Conservation (phyloP, 148 eudicot genomes). For the Vaccinium vitisidaea region DNA sequence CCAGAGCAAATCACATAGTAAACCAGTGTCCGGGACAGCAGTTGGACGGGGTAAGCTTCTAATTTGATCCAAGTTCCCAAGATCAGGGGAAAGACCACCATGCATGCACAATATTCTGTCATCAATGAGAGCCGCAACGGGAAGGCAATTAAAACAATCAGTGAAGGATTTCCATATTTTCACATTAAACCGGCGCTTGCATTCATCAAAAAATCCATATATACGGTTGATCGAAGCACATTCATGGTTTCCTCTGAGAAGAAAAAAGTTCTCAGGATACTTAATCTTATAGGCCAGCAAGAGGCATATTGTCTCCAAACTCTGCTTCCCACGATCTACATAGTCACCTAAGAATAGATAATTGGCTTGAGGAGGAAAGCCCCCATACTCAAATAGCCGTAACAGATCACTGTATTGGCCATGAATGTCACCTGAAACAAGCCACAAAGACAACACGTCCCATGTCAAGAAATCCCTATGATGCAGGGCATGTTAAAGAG, state of each 20-base stretch:
- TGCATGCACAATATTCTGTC: constrained; percentile 32
- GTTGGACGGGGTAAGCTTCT: constrained; percentile 27
- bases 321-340: constrained; percentile 27
- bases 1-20: constrained; percentile 28
- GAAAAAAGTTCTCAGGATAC: constrained; percentile 15
- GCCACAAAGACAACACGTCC: background rate
- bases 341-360: constrained; percentile 26
- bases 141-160: constrained; percentile 29
- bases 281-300: constrained; percentile 26
- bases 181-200: constrained; percentile 28
- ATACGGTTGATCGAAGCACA: constrained; percentile 29
- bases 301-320: constrained; percentile 30
- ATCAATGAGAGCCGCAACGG: constrained; percentile 28
- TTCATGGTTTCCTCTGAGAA: constrained; percentile 9
- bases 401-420: constrained; percentile 28
- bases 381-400: constrained; percentile 25
- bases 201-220: constrained; percentile 27
- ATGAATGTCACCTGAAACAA: constrained; percentile 30
- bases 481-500: background rate
- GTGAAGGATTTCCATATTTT: constrained; percentile 28
- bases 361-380: constrained; percentile 28
- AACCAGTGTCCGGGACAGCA: constrained; percentile 24
- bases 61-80: constrained; percentile 20
- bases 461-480: background rate
- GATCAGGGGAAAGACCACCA: constrained; percentile 27